phyloP scores from a whole-genome alignment of 352 stramenopile genomes.

The Thalassiosira ordinaria region DNA sequence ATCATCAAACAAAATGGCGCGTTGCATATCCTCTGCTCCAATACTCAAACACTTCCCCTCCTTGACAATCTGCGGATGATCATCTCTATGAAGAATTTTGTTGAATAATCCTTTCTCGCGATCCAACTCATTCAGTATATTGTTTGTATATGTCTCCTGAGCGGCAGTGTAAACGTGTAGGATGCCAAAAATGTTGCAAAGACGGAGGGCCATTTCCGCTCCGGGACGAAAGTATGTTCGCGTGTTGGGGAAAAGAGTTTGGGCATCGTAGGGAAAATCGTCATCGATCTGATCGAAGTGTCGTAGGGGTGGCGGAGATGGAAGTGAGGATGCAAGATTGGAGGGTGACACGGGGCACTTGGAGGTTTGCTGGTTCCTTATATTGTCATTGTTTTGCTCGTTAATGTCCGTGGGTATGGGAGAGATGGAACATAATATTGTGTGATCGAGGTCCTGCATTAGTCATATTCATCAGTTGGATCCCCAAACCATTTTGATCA shows the following conservation, averaged over 20 bases:
- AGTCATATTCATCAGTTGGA: not conserved
- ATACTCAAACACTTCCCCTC: slow-evolving; percentile 56
- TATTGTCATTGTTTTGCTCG: slow-evolving; percentile 10
- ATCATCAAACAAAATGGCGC: slow-evolving; percentile 62
- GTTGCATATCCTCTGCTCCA: slow-evolving; percentile 28
- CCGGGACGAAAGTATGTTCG: slow-evolving; percentile 58
- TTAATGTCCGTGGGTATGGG: slow-evolving; percentile 31
- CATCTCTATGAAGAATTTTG: slow-evolving; percentile 47
- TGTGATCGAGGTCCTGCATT: slow-evolving; percentile 54
- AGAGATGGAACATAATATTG: slow-evolving; percentile 56
- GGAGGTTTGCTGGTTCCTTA: not conserved
- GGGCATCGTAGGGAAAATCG: slow-evolving; percentile 47
- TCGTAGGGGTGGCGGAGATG: slow-evolving; percentile 21
- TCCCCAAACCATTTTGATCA: no score
- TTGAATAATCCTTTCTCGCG: slow-evolving; percentile 30
- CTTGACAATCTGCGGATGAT: slow-evolving; percentile 46
- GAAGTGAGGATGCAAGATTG: slow-evolving; percentile 3
- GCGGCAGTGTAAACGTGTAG: slow-evolving; percentile 57
- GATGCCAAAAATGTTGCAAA: slow-evolving; percentile 37
- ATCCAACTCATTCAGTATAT: slow-evolving; percentile 53
- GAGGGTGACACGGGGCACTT: slow-evolving; percentile 10
- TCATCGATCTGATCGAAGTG: slow-evolving; percentile 65
- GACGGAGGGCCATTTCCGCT: slow-evolving; percentile 23
- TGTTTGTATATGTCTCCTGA: slow-evolving; percentile 53
- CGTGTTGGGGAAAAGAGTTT: slow-evolving; percentile 47